phyloP scores from a whole-genome alignment of 331 rosid genomes.

The Acacia concinna region DNA sequence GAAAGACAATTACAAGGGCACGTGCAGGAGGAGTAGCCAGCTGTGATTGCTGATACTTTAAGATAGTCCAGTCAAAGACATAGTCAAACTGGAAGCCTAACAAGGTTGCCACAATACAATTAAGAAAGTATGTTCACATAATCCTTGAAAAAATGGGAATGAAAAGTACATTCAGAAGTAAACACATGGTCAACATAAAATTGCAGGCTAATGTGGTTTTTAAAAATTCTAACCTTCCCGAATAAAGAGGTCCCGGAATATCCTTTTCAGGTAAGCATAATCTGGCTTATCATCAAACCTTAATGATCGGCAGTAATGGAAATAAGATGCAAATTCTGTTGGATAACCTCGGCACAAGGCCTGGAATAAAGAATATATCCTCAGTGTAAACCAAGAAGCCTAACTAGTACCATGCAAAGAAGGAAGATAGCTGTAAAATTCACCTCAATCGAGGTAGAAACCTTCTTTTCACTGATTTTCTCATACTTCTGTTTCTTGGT shows the following conservation, averaged over 20 bases:
- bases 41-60: slow-evolving; percentile 98
- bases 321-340: slow-evolving; percentile 84
- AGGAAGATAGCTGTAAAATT: slow-evolving; percentile 13
- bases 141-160: not conserved
- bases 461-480: slow-evolving; percentile 93
- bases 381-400: not conserved
- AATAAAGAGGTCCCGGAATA: slow-evolving; percentile 86
- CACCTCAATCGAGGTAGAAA: slow-evolving; percentile 94
- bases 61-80: slow-evolving; percentile 98
- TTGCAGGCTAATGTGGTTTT: not conserved
- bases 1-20: slow-evolving; percentile 49
- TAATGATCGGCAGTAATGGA: slow-evolving; percentile 86
- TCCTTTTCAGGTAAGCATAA: slow-evolving; percentile 84
- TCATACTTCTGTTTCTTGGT: slow-evolving; percentile 97
- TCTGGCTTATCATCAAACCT: slow-evolving; percentile 91
- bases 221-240: slow-evolving; percentile 66
- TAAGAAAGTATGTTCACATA: slow-evolving; percentile 16
- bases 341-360: slow-evolving; percentile 89
- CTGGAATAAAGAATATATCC: slow-evolving; percentile 45
- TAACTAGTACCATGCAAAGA: not conserved
- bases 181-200: not conserved
- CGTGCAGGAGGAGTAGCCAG: slow-evolving; percentile 88
- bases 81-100: slow-evolving; percentile 98
- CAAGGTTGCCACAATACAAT: slow-evolving; percentile 22
- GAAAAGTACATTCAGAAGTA: not conserved